Percentiles rank a stretch among this genome's conserved stretches.
Conservation (phyloP, 1,284 basidiomycete species). For the Ceratobasidium sp. region DNA sequence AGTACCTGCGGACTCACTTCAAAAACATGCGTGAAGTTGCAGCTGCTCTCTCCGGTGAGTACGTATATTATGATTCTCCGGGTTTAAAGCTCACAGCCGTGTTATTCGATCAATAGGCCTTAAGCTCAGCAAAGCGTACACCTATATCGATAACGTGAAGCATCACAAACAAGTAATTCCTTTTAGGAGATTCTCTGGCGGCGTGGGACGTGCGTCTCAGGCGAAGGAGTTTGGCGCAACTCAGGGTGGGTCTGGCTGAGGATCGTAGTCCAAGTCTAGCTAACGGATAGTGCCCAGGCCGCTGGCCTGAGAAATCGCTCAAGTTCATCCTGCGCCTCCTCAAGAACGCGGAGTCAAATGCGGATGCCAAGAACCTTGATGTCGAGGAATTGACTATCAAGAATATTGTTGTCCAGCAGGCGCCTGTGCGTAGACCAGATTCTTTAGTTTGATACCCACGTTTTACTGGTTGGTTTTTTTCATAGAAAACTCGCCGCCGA, state of each 20-base stretch:
- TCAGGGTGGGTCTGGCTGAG: slow-evolving; percentile 76
- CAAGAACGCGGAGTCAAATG: slow-evolving; percentile 99
- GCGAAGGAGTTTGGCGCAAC: slow-evolving; percentile 98
- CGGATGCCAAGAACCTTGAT: slow-evolving; percentile 96
- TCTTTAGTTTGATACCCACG: neutral
- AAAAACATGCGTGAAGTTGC: slow-evolving; percentile 99
- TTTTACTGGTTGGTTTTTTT: neutral
- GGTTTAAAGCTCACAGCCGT: slow-evolving; percentile 3
- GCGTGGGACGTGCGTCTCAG: slow-evolving; percentile 97
- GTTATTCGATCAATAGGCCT: slow-evolving; percentile 69
- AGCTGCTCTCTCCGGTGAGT: slow-evolving; percentile 84
- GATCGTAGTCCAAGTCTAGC: slow-evolving; percentile 5
- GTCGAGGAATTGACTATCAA: slow-evolving; percentile 94
- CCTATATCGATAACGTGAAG: slow-evolving; percentile 93
- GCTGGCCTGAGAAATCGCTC: slow-evolving; percentile 99
- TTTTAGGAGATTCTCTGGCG: slow-evolving; percentile 96
- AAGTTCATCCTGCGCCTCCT: slow-evolving; percentile 94
- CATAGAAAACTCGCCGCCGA: slow-evolving; percentile 99
- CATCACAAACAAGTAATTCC: slow-evolving; percentile 98
- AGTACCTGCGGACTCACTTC: slow-evolving; percentile 99
- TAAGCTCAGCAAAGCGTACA: slow-evolving; percentile 95
- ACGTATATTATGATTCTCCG: slow-evolving; percentile 6
- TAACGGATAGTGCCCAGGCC: slow-evolving; percentile 70
- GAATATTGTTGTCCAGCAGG: slow-evolving; percentile 98
- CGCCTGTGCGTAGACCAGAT: slow-evolving; percentile 76